phyloP scores from a whole-genome alignment of 2,329 filamentous ascomycete species.

The Diaporthe citri region DNA sequence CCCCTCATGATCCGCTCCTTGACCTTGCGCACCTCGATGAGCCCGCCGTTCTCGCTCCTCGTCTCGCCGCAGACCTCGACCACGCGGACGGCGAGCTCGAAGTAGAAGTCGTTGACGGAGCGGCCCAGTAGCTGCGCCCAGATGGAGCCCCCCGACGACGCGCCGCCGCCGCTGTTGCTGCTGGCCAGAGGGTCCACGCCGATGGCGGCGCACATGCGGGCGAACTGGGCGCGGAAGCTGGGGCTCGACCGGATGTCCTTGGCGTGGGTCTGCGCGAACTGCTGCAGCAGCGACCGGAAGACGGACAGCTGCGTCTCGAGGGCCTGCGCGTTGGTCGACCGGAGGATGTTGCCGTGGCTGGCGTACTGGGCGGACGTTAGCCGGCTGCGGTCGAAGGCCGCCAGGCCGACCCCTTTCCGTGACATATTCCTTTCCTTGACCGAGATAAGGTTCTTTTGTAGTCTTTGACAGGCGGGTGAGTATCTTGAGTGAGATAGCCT shows the following conservation, averaged over 20 bases:
- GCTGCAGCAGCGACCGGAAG: constrained; percentile 94
- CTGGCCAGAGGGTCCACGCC: constrained; percentile 94
- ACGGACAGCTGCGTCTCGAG: constrained; percentile 94
- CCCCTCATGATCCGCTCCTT: constrained; percentile 79
- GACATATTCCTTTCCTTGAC: constrained; percentile 62
- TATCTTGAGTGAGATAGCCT: neutral
- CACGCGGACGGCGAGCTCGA: constrained; percentile 94
- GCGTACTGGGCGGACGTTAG: constrained; percentile 92
- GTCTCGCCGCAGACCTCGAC: constrained; percentile 93
- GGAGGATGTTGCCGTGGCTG: constrained; percentile 88
- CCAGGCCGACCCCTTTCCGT: constrained; percentile 88
- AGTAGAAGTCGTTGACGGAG: constrained; percentile 98
- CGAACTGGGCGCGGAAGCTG: constrained; percentile 94
- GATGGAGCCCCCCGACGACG: constrained; percentile 70
- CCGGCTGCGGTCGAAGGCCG: constrained; percentile 87
- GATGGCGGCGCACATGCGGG: constrained; percentile 97
- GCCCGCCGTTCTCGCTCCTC: constrained; percentile 88
- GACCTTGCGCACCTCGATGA: constrained; percentile 88
- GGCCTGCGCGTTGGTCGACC: constrained; percentile 84
- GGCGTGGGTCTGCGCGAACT: constrained; percentile 94
- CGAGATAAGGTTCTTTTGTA: too few species aligned
- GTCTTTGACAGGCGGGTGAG: neutral
- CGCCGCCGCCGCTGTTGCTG: constrained; percentile 62
- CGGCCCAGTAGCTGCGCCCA: constrained; percentile 94
- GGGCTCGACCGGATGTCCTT: constrained; percentile 97